phyloP scores from a whole-genome alignment of 345 rosid genomes.

The Punica granatum region DNA sequence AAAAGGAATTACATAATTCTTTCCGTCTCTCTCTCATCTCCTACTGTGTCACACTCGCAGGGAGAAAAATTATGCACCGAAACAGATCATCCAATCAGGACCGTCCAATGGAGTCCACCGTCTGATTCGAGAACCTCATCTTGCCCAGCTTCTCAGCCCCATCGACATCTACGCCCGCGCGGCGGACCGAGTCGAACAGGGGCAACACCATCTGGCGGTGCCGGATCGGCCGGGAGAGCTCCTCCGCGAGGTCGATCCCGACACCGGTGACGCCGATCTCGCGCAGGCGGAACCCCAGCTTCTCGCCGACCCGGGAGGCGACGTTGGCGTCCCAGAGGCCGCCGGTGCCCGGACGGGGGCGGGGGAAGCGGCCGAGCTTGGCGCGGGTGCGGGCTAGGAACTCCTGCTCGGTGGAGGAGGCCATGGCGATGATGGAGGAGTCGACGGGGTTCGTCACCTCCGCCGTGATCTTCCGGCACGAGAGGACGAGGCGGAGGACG shows the following conservation, averaged over 20 bases:
- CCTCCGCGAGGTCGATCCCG: constrained; percentile 49
- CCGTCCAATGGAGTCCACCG: constrained; percentile 5
- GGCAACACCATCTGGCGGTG: constrained; percentile 59
- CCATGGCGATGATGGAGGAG: constrained; percentile 78
- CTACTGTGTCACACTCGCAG: background rate
- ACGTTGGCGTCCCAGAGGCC: constrained; percentile 55
- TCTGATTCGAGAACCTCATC: constrained; percentile 16
- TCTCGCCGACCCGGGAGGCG: constrained; percentile 87
- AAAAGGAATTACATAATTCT: too few relatives aligned
- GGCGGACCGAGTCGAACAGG: constrained; percentile 70
- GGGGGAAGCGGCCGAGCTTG: constrained; percentile 53
- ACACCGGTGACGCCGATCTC: constrained; percentile 56
- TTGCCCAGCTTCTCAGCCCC: constrained; percentile 52
- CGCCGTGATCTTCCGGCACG: constrained; percentile 80
- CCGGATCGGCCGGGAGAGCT: constrained; percentile 60
- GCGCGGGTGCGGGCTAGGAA: constrained; percentile 57
- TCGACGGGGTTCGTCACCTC: constrained; percentile 57
- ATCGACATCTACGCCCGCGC: constrained; percentile 54
- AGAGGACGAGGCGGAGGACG: constrained; percentile 68
- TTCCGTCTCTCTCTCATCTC: background rate
- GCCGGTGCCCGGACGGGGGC: constrained; percentile 28
- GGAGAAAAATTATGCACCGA: background rate
- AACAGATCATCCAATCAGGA: background rate
- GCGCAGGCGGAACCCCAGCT: constrained; percentile 54
- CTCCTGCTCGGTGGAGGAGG: constrained; percentile 73